Percentiles rank a stretch among this genome's conserved stretches.
These are phyloP conservation scores for Citropsis articulata DNA, from an alignment of 345 rosid genomes.

Conservation along the genomic window DNA sequence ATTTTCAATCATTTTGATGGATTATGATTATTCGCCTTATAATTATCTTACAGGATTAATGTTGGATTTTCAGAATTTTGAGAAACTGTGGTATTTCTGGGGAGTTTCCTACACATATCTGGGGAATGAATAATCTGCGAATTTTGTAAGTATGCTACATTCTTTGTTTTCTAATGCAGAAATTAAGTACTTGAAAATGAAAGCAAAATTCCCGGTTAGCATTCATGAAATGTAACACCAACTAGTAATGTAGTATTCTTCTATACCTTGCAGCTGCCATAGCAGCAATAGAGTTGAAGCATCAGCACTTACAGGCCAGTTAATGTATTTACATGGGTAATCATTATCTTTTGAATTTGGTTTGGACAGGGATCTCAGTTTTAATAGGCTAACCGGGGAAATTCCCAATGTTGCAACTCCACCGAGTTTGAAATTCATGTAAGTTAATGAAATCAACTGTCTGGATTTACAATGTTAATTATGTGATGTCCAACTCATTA, in stretches of 20 bases:
- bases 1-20: not conserved
- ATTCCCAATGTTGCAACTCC: not conserved
- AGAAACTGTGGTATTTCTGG: slow-evolving; percentile 44
- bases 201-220: not conserved
- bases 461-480: not conserved
- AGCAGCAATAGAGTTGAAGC: not conserved
- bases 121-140: slow-evolving; percentile 28
- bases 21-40: not conserved
- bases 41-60: not conserved
- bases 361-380: slow-evolving; percentile 31
- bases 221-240: not conserved
- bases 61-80: slow-evolving; percentile 33
- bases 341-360: not conserved
- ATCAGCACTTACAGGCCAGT: not conserved
- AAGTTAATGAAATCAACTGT: slow-evolving; percentile 6
- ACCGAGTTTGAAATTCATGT: slow-evolving; percentile 13
- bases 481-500: not conserved
- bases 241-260: not conserved
- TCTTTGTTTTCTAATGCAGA: not conserved
- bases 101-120: slow-evolving; percentile 35
- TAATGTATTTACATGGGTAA: not conserved
- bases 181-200: not conserved
- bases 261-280: not conserved
- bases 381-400: slow-evolving; percentile 24
- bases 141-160: slow-evolving; percentile 33